Base-by-base conservation (phyloP, 495 filamentous ascomycete genomes). In the Corynascus novoguineensis region DNA sequence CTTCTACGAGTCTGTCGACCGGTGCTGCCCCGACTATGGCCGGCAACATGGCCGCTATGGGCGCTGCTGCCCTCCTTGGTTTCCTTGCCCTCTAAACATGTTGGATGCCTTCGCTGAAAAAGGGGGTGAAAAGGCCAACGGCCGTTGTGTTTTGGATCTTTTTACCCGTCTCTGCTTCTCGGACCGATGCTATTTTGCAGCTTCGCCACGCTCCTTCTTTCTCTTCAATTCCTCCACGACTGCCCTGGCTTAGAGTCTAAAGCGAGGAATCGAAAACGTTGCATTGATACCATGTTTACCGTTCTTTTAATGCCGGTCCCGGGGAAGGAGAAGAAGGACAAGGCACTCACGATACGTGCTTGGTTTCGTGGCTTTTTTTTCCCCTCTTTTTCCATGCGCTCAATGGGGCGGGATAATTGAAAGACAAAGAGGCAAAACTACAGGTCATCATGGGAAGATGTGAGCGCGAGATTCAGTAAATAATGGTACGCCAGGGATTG, bases 11-110 rank as follows among this genome's bases (percentile, higher is more conserved):
- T 31, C n/a, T 50, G 31, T 46, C 50, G 15, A 61, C 60, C n/a
- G 61, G 58, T 55, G 63, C 64, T 12, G 64, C 60, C 41, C 63
- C 53, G 53, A 62, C 62, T 54, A 28, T 60, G 22, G 62, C 57
- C 4, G 55, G 58, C 58, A 60, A 55, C 59, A 19, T 67, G 25
- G 58, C 56, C 34, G 62, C 57, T 15, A 37, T 65, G 9, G 68
- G 58, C 21, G 66, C 58, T 22, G 67, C 68, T 34, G 55, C 66
- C 42, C 35, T 65, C 49, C n/a, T 69, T 29, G 64, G 57, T 47
- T 59, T 52, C 53, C 53, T 71, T 40, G 50, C 56, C n/a, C 62
- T 72, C 56, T 72, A 68, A 71, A 28, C 12, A 14, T 24, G 12
- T 35, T 35, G 19, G 40, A 44, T 22, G 40, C 19, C 4, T 7